phyloP scores from a whole-genome alignment of 805 yeast species.

The Candida silvicultrix region DNA sequence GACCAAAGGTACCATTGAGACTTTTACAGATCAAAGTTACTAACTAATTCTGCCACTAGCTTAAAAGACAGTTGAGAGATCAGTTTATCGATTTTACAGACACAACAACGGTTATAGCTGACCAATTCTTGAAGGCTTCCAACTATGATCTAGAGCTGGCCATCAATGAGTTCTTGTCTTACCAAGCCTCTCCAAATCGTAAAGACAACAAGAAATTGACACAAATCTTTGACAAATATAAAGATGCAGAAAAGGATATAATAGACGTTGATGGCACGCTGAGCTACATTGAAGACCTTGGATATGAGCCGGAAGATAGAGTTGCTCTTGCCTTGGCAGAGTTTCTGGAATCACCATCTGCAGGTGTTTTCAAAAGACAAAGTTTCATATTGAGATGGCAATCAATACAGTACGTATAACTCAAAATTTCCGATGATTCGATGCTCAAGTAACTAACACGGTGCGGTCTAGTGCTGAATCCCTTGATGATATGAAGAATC shows the following conservation, averaged over 20 bases:
- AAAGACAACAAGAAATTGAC: slow-evolving; percentile 11
- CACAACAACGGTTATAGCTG: slow-evolving; percentile 18
- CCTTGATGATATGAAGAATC: slow-evolving; percentile 40
- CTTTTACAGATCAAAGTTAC: background rate
- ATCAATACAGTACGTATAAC: slow-evolving; percentile 4
- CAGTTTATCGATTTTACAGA: slow-evolving; percentile 23
- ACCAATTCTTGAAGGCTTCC: slow-evolving; percentile 13
- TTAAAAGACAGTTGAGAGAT: slow-evolving; percentile 20
- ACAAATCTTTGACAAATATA: slow-evolving; percentile 17
- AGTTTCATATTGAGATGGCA: slow-evolving; percentile 58
- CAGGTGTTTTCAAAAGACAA: slow-evolving; percentile 51
- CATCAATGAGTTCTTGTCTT: slow-evolving; percentile 20
- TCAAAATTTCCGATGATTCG: background rate
- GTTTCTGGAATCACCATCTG: slow-evolving; percentile 56
- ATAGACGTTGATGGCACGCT: slow-evolving; percentile 82
- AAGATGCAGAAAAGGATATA: slow-evolving; percentile 16
- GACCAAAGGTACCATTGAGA: background rate
- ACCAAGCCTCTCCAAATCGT: slow-evolving; percentile 11
- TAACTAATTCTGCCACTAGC: background rate
- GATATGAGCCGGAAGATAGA: slow-evolving; percentile 68
- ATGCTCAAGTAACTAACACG: background rate
- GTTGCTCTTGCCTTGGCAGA: slow-evolving; percentile 66
- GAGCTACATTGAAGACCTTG: slow-evolving; percentile 57
- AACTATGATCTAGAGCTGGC: slow-evolving; percentile 22
- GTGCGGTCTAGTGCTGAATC: slow-evolving; percentile 17